These are phyloP conservation scores for Boletus barrowsii DNA, from an alignment of 768 basidiomycete genomes.

Conservation along the genomic window DNA sequence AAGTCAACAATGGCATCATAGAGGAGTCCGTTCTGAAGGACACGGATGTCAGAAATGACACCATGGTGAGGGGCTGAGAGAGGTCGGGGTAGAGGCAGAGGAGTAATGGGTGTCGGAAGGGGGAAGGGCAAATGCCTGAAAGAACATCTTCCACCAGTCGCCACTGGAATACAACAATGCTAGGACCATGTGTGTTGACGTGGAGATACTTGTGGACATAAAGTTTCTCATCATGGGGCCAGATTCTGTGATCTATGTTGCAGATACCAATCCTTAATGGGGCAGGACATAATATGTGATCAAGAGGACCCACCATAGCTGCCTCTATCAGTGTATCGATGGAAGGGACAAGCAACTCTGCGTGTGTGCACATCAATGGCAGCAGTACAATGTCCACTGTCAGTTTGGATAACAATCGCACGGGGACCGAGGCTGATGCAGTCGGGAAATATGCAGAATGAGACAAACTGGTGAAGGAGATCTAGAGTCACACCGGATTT, in stretches of 20 bases:
- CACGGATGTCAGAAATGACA: not conserved
- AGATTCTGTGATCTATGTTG: too few relatives aligned
- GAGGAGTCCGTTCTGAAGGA: not conserved
- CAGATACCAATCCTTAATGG: not conserved
- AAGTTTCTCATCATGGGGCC: too few relatives aligned
- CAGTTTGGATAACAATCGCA: not conserved
- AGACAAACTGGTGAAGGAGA: not conserved
- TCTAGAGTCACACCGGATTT: not conserved
- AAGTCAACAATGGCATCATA: not conserved
- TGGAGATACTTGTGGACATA: not conserved
- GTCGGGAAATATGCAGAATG: too few relatives aligned
- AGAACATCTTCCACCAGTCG: too few relatives aligned
- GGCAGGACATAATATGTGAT: not conserved
- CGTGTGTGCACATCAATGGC: not conserved
- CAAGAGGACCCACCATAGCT: not conserved
- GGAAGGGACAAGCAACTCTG: not conserved
- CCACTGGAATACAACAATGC: too few relatives aligned
- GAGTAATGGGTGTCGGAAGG: too few relatives aligned
- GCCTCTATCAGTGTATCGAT: not conserved
- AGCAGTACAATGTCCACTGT: rapidly evolving
- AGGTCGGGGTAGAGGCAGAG: not conserved
- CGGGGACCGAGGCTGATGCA: not conserved
- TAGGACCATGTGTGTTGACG: not conserved
- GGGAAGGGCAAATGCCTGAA: too few relatives aligned
- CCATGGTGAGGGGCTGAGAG: not conserved